Percentiles rank a stretch among this genome's conserved stretches.
Evolutionary conservation across 2,329 filamentous ascomycete species (phyloP).

Genomic region (Alternaria sp.): DNA sequence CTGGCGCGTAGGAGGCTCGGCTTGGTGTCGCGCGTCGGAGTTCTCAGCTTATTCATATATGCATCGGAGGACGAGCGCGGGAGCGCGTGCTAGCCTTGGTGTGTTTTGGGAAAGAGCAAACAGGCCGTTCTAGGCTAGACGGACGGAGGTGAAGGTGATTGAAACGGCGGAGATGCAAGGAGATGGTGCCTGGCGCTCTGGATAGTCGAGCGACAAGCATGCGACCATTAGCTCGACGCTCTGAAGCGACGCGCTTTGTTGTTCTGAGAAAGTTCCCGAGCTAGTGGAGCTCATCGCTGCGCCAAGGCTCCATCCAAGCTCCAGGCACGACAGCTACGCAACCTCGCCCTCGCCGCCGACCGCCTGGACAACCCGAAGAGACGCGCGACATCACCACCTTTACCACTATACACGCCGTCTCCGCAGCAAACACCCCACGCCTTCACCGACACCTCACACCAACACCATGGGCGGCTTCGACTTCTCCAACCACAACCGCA

Average conservation of each 20-base stretch:
- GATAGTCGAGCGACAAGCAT: constrained; percentile 28
- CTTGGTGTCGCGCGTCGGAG: constrained; percentile 35
- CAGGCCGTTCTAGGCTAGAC: constrained; percentile 10
- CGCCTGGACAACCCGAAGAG: background rate
- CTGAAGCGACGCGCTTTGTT: constrained; percentile 20
- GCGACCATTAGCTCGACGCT: constrained; percentile 13
- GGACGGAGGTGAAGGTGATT: constrained; percentile 25
- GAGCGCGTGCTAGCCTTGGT: constrained; percentile 12
- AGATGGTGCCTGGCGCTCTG: constrained; percentile 26
- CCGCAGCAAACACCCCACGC: background rate
- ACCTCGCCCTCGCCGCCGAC: constrained; percentile 18
- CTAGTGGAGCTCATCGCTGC: constrained; percentile 11
- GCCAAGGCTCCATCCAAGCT: constrained; percentile 24
- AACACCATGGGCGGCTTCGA: constrained; percentile 74
- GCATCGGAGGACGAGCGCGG: constrained; percentile 36
- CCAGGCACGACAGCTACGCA: constrained; percentile 35
- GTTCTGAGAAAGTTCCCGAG: constrained; percentile 18
- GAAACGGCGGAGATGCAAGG: constrained; percentile 18
- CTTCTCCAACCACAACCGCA: constrained; percentile 99
- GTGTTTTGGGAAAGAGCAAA: constrained; percentile 10
- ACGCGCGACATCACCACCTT: background rate
- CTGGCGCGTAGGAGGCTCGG: constrained; percentile 36
- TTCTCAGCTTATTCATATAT: constrained; percentile 27
- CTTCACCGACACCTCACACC: background rate
- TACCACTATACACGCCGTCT: background rate